These are phyloP conservation scores for Nyssa sinensis DNA, from an alignment of 148 eudicot species.

Conservation along the genomic window DNA sequence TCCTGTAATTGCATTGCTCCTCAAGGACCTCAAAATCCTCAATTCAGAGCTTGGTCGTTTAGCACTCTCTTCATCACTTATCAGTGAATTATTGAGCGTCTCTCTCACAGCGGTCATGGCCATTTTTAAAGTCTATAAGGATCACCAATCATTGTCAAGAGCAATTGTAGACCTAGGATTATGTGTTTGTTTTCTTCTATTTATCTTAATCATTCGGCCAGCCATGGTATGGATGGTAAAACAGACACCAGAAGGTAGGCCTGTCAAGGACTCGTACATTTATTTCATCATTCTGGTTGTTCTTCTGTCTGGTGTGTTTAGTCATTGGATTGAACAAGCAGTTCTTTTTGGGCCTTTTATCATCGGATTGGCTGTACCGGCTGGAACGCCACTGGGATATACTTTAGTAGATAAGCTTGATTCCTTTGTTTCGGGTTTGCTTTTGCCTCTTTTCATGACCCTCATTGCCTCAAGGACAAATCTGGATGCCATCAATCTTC, in stretches of 20 bases:
- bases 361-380: constrained; percentile 31
- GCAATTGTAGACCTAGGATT: neutral
- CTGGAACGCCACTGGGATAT: constrained; percentile 45
- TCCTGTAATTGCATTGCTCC: constrained; percentile 22
- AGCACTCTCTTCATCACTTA: constrained; percentile 19
- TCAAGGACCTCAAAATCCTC: constrained; percentile 31
- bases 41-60: constrained; percentile 41
- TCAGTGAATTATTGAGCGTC: constrained; percentile 9
- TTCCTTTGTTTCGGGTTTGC: too few relatives aligned
- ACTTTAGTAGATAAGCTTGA: constrained; percentile 30
- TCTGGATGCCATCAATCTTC: too few relatives aligned
- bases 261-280: constrained; percentile 19
- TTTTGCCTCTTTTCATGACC: too few relatives aligned
- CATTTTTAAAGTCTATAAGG: neutral
- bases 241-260: constrained; percentile 43
- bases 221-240: constrained; percentile 25
- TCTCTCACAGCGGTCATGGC: neutral
- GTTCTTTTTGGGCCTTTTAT: constrained; percentile 35
- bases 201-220: constrained; percentile 24
- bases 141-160: neutral
- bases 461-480: too few relatives aligned
- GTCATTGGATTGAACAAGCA: constrained; percentile 14
- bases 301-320: constrained; percentile 16
- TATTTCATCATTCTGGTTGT: constrained; percentile 16
- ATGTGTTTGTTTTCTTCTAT: constrained; percentile 1